A percentile compares a stretch with the other conserved stretches of the same genome.
Conservation (phyloP, 768 basidiomycete species). For the Boletus patriciae region DNA sequence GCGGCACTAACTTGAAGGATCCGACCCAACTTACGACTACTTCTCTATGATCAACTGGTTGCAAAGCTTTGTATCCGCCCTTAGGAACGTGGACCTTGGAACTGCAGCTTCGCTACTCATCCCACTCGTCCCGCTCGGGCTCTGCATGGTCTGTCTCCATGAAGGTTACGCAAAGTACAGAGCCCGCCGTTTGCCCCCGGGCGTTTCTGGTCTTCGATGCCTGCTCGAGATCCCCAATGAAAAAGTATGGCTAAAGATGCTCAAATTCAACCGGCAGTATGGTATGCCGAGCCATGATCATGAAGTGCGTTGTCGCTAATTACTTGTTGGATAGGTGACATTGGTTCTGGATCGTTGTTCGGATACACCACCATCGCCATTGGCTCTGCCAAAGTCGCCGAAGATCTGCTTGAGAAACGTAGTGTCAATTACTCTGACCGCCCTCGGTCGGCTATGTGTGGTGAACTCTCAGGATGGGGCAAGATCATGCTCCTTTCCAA, state of each 20-base stretch:
- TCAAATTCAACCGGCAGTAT: slow-evolving; percentile 12
- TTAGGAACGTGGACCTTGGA: not conserved
- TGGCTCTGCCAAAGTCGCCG: slow-evolving; percentile 41
- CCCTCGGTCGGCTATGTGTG: slow-evolving; percentile 20
- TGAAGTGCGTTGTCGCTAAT: not conserved
- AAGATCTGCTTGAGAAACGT: slow-evolving; percentile 49
- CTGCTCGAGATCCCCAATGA: slow-evolving; percentile 12
- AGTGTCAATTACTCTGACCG: slow-evolving; percentile 41
- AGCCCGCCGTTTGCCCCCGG: slow-evolving; percentile 15
- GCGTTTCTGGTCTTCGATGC: slow-evolving; percentile 11
- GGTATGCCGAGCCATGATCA: slow-evolving; percentile 3
- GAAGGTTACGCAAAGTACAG: not conserved
- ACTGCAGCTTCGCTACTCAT: not conserved
- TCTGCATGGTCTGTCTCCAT: not conserved
- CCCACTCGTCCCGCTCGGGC: not conserved
- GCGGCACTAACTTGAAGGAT: not conserved
- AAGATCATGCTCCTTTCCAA: slow-evolving; percentile 20
- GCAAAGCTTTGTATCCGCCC: not conserved
- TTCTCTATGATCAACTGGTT: not conserved
- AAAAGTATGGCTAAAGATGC: slow-evolving; percentile 12
- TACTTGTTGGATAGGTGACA: slow-evolving; percentile 11
- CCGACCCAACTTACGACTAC: not conserved
- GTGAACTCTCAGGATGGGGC: slow-evolving; percentile 23
- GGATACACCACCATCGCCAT: slow-evolving; percentile 42
- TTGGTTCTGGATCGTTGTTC: slow-evolving; percentile 13